A percentile compares a stretch with the other conserved stretches of the same genome.
These are phyloP conservation scores for Didymella glomerata DNA, from an alignment of 2,329 filamentous ascomycete species.

Conservation along the genomic window DNA sequence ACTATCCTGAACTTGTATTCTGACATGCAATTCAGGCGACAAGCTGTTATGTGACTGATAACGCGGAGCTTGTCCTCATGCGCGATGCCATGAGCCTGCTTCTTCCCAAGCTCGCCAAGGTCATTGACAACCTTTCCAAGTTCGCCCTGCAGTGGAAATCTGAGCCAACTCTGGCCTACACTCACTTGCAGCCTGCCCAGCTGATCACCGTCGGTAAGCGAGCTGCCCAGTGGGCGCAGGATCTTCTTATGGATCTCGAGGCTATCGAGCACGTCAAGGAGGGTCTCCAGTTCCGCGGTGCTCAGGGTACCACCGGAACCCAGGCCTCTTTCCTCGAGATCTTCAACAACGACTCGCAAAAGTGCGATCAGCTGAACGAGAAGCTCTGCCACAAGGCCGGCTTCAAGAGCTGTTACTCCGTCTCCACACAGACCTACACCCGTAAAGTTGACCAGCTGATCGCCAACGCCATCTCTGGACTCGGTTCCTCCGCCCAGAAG, in stretches of 20 bases:
- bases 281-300: slow-evolving; percentile 77
- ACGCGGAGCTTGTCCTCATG: slow-evolving; percentile 68
- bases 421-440: slow-evolving; percentile 78
- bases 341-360: slow-evolving; percentile 67
- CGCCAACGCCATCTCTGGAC: slow-evolving; percentile 79
- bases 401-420: slow-evolving; percentile 67
- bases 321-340: slow-evolving; percentile 76
- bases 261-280: slow-evolving; percentile 74
- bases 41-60: slow-evolving; percentile 41
- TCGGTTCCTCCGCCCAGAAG: slow-evolving; percentile 80
- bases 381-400: slow-evolving; percentile 72
- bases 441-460: slow-evolving; percentile 84
- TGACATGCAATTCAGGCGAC: slow-evolving; percentile 71
- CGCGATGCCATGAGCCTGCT: slow-evolving; percentile 78
- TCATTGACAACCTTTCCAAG: slow-evolving; percentile 74
- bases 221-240: slow-evolving; percentile 77
- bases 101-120: slow-evolving; percentile 78
- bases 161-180: slow-evolving; percentile 77
- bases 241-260: slow-evolving; percentile 77
- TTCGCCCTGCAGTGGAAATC: slow-evolving; percentile 79
- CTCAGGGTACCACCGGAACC: slow-evolving; percentile 55
- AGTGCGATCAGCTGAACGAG: slow-evolving; percentile 69
- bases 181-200: slow-evolving; percentile 73
- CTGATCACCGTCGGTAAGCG: slow-evolving; percentile 73
- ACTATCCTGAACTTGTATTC: slow-evolving; percentile 30